A percentile compares a stretch with the other conserved stretches of the same genome.
phyloP scores from a whole-genome alignment of 169 alveolate genomes.

The Perkinsus chesapeaki region DNA sequence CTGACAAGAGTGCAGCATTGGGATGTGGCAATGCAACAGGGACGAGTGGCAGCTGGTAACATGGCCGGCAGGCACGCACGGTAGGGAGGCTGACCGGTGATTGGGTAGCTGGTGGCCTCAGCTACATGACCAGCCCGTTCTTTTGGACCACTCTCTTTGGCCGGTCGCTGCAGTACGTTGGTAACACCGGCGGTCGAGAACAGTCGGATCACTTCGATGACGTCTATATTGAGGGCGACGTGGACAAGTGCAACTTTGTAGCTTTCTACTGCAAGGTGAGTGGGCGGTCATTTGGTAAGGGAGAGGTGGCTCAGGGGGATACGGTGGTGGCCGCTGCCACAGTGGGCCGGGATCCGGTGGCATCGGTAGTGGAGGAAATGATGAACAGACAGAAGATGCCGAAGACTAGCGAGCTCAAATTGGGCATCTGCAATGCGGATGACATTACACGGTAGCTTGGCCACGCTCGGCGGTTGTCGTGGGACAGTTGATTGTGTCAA shows the following conservation, averaged over 20 bases:
- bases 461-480: no score
- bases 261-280: constrained; percentile 47
- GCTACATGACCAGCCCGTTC: constrained; percentile 46
- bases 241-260: constrained; percentile 45
- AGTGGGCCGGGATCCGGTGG: constrained; percentile 30
- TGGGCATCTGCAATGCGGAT: constrained; percentile 27
- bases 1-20: constrained; percentile 50
- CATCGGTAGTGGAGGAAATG: constrained; percentile 21
- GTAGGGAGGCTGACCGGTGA: constrained; percentile 4
- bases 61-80: constrained; percentile 39
- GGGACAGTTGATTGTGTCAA: not conserved
- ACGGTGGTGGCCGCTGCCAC: constrained; percentile 33
- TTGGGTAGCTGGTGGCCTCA: not conserved
- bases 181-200: constrained; percentile 31
- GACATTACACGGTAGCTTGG: not conserved
- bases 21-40: constrained; percentile 67
- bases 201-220: constrained; percentile 48
- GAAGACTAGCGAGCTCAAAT: constrained; percentile 22
- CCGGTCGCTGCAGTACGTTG: constrained; percentile 44
- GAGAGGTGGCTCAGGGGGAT: not conserved
- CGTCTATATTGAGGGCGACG: constrained; percentile 52
- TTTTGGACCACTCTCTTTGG: constrained; percentile 58
- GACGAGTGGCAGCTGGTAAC: constrained; percentile 58
- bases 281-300: not conserved
- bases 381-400: constrained; percentile 22